Evolutionary conservation across 2,329 filamentous ascomycete genomes (phyloP), one percentile per base, ranked within the genome.

Genomic region (Bipolaris bicolor): DNA sequence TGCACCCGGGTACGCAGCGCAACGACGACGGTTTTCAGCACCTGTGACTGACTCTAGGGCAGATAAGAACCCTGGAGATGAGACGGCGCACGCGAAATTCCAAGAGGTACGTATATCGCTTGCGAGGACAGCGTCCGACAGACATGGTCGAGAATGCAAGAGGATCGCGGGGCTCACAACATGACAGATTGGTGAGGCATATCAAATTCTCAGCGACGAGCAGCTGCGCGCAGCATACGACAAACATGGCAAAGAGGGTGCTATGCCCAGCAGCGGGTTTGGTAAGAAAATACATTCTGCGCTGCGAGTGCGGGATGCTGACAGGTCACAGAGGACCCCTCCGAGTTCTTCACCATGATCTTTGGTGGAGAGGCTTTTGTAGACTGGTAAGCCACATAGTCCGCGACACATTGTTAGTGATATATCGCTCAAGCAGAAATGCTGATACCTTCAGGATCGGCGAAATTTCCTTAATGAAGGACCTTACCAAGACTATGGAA

Each of bases 1-100:
- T 96, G 71, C 94, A 97, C 77, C 92, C 92, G 63, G 90, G 90
- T 91, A 80, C 43, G 36, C 36, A 43, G 49, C 41, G 58, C 59
- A 79, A 67, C 80, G 43, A 26, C 40, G 31, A 49, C 54, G 47
- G 55, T 37, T 26, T 15, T 48, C 50, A 37, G 33, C 33, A 31
- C n/a, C 41, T 34, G 15, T n/a, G 7, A 40, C 63, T 64, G 29
- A 66, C 18, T 51, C 15, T 10, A 49, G 16, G 55, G 11, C 74
- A 91, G 95, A 99, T 82, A 99, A 99, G 83, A 99, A 99, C 79
- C 95, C 94, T 56, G 91, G 93, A 72, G 95, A 99, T 76, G 93
- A 95, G 65, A 92, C 90, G 22, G 95, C 95, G 36, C 91, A 97
- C 80, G 90, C 88, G 73, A 94, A 93, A 77, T 99, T 99, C 79